These are phyloP conservation scores for Prosopis cineraria DNA, from an alignment of 306 rosid genomes.

Conservation along the genomic window DNA sequence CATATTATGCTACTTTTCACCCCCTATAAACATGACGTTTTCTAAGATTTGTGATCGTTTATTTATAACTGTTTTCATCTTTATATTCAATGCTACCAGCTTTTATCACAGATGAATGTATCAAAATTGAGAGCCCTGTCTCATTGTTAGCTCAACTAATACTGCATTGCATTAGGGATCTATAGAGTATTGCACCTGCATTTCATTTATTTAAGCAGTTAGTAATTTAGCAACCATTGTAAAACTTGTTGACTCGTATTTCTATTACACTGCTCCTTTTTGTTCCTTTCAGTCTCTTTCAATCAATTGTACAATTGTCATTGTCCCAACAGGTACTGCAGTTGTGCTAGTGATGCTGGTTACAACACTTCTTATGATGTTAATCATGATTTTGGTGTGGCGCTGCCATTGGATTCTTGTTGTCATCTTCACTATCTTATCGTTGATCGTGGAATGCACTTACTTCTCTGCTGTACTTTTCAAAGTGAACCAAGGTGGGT, in stretches of 20 bases:
- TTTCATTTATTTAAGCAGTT: not conserved
- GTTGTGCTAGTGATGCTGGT: conserved; percentile 89
- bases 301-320: conserved; percentile 23
- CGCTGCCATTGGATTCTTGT: conserved; percentile 90
- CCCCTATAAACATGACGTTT: not conserved
- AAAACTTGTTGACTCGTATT: not conserved
- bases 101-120: not conserved
- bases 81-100: not conserved
- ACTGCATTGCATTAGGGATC: not conserved
- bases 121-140: not conserved
- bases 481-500: conserved; percentile 90
- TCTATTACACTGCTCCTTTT: not conserved
- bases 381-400: conserved; percentile 95
- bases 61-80: not conserved
- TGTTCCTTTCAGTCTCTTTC: conserved; percentile 3
- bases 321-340: conserved; percentile 76
- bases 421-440: conserved; percentile 61
- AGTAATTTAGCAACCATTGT: not conserved
- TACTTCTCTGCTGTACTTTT: conserved; percentile 86
- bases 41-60: not conserved
- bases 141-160: conserved; percentile 7
- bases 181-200: conserved; percentile 1
- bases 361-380: conserved; percentile 80
- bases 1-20: not conserved
- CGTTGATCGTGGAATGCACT: conserved; percentile 78